Percentiles rank a stretch among this genome's conserved stretches.
Conservation (phyloP, 805 yeast species). For the Zygoascus flipseniorum region DNA sequence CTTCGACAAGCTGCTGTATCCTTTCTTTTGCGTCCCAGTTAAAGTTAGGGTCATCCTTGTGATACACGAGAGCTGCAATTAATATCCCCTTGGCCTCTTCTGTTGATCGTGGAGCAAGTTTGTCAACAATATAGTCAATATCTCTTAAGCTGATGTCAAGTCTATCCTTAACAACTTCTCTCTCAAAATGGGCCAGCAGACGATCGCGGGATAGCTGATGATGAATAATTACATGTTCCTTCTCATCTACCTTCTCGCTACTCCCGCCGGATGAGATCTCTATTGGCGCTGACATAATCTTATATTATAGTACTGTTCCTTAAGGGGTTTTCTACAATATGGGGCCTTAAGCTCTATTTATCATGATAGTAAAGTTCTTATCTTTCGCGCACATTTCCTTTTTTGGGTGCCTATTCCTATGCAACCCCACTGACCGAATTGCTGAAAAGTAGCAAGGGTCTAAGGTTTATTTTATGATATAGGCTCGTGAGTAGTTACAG, state of each 20-base stretch:
- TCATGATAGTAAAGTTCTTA: too few relatives aligned
- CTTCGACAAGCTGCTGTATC: constrained; percentile 19
- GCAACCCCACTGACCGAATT: too few relatives aligned
- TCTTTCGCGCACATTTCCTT: too few relatives aligned
- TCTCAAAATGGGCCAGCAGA: background rate
- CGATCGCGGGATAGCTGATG: background rate
- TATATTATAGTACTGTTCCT: too few relatives aligned
- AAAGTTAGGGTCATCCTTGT: constrained; percentile 42
- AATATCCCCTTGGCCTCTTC: constrained; percentile 37
- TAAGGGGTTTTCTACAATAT: too few relatives aligned
- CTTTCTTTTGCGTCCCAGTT: constrained; percentile 32
- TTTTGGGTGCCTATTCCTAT: too few relatives aligned
- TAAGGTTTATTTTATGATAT: too few relatives aligned
- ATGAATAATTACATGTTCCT: background rate
- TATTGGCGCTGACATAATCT: too few relatives aligned
- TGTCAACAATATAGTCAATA: constrained; percentile 14
- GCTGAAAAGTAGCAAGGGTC: too few relatives aligned
- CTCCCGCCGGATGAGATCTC: background rate
- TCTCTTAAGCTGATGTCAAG: constrained; percentile 3
- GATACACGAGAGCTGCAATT: constrained; percentile 34
- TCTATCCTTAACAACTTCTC: background rate
- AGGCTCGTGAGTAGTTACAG: too few relatives aligned
- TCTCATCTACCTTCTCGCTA: background rate
- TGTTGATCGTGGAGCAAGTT: constrained; percentile 20
- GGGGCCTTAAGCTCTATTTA: too few relatives aligned